Base-by-base conservation (phyloP, 805 yeast species). In the Brettanomyces naardenensis region DNA sequence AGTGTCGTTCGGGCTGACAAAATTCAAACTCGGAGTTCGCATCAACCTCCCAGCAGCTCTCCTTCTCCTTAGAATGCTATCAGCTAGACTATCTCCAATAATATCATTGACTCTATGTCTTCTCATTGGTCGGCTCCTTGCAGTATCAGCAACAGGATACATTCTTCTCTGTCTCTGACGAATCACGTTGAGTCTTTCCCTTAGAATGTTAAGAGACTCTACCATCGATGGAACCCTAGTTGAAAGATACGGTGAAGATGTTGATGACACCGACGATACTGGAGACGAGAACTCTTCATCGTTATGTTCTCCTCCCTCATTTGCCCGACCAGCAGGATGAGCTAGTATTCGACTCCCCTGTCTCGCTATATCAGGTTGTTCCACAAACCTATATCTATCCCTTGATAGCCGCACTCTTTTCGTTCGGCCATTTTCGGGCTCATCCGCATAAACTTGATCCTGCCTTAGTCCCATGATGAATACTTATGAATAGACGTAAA, bases 21-120 rank as follows among this genome's bases (percentile, higher is more conserved):
- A n/a, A n/a, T n/a, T n/a, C n/a, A n/a, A n/a, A n/a, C n/a, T n/a
- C 11, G 26, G 26, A 23, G 11, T 23, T 11, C 26, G 7, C 26
- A 23, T 23, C 11, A 34, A 31, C 14, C 31, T 15, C 13, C 37
- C 37, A 9, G 25, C 21, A 11, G 31, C 31, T 13, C 37, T 23
- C 7, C 11, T 23, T 9, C 11, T 7, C 26, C 26, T 7, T 11
- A 23, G 26, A n/a, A n/a, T n/a, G n/a, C n/a, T n/a, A n/a, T n/a
- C n/a, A n/a, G n/a, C n/a, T 23, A 9, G 10, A 23, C 11, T 11
- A 23, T 23, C 26, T 23, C 11, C 26, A 23, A 23, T 23, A 23
- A 7, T 11, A 23, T 23, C 11, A 23, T 23, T 7, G 26, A 23
- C 26, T 9, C 26, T 10, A 10, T n/a, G 15, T 14, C 30, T 10